phyloP scores from a whole-genome alignment of 805 yeast species.

The Wickerhamomyces silvicola region DNA sequence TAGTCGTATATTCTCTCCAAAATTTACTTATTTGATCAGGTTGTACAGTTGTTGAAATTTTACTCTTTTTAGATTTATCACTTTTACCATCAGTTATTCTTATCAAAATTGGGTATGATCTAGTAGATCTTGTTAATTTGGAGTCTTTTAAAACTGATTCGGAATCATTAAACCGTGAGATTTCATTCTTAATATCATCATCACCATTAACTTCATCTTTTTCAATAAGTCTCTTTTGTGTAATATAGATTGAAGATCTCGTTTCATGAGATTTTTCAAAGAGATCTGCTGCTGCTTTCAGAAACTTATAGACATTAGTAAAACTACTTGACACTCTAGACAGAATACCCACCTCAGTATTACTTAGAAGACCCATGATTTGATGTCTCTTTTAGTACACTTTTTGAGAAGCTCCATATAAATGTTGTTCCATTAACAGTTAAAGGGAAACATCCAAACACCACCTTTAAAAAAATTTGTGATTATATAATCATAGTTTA shows the following conservation, averaged over 20 bases:
- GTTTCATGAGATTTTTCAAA: constrained; percentile 29
- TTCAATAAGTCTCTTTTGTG: constrained; percentile 47
- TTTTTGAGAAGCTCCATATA: too few species aligned
- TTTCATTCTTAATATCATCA: constrained; percentile 11
- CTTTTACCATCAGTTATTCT: constrained; percentile 57
- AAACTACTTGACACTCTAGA: not conserved
- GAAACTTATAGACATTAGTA: too few species aligned
- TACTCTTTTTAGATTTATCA: constrained; percentile 45
- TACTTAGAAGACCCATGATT: constrained; percentile 13
- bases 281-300: constrained; percentile 19
- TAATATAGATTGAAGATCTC: constrained; percentile 48
- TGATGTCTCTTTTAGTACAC: not conserved
- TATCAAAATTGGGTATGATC: constrained; percentile 55
- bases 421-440: too few species aligned
- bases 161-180: constrained; percentile 15
- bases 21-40: constrained; percentile 56
- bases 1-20: constrained; percentile 70
- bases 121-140: constrained; percentile 19
- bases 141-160: constrained; percentile 22
- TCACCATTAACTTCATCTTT: constrained; percentile 23
- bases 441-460: too few species aligned
- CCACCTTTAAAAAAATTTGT: too few species aligned
- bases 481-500: too few species aligned
- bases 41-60: constrained; percentile 67
- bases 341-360: constrained; percentile 14